Conservation (phyloP, 2,329 filamentous ascomycete species). For the Alternaria solani region DNA sequence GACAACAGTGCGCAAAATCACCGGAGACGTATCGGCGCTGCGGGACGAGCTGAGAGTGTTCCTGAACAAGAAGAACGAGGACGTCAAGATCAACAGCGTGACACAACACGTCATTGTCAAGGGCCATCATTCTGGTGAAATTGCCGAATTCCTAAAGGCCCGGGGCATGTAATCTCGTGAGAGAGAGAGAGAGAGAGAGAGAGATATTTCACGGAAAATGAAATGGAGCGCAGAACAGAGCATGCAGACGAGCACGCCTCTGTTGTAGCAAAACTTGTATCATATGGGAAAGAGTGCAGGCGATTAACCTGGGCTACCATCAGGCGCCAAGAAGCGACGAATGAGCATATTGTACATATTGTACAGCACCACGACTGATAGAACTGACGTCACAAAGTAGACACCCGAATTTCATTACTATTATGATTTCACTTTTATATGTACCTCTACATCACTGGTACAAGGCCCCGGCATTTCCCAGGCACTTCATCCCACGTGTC, state of each 20-base stretch:
- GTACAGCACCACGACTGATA: neutral
- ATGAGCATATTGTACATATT: neutral
- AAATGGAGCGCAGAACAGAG: neutral
- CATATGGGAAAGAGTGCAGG: neutral
- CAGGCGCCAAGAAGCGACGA: neutral
- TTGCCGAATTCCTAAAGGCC: constrained; percentile 23
- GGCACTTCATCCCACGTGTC: neutral
- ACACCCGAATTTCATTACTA: neutral
- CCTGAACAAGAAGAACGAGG: constrained; percentile 64
- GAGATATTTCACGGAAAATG: neutral
- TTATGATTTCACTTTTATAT: neutral
- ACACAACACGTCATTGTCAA: constrained; percentile 71
- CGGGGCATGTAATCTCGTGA: constrained; percentile 25
- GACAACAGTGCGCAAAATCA: constrained; percentile 79
- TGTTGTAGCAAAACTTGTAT: neutral
- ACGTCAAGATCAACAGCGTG: constrained; percentile 65
- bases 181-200: neutral
- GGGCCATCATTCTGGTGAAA: constrained; percentile 26
- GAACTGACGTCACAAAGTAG: neutral
- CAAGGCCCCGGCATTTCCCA: neutral
- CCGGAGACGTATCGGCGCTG: constrained; percentile 73
- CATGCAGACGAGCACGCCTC: neutral
- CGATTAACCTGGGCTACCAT: neutral
- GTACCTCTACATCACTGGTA: neutral
- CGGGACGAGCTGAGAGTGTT: constrained; percentile 68